Base-by-base conservation (phyloP, 257 asterid species). In the Catharanthus roseus region DNA sequence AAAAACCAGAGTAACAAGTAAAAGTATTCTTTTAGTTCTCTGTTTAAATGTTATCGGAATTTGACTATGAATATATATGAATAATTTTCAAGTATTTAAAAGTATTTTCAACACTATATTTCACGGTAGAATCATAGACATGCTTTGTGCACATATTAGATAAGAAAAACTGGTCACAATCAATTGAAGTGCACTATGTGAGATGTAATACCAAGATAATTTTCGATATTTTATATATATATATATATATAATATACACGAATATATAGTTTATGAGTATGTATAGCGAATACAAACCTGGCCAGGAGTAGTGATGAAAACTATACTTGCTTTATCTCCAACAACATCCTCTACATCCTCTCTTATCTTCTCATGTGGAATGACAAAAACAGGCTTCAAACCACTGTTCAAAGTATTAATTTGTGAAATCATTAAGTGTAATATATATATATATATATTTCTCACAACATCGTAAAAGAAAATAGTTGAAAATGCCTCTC, bases 261-360 rank as follows among this genome's bases (percentile, higher is more conserved):
- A n/a, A n/a, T n/a, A n/a, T 23, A 29, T 12, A 7, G 26, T 28
- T 6, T 16, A 54, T 34, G 62, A 41, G n/a, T n/a, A n/a, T n/a
- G n/a, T n/a, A n/a, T n/a, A n/a, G n/a, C n/a, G n/a, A 72, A 71
- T 57, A 28, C 76, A 38, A 70, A 91, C 96, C 97, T 92, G 96
- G 21, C 97, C 96, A 9, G 96, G 96, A 1, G 96, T 89, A 72
- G 96, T 92, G 45, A 92, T 88, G 86, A 92, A 89, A 77, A 92
- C 84, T 47, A 89, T 88, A 71, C 88, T 80, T 74, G 96, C 87
- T 80, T 84, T 92, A 8, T 84, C 86, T 62, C 96, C 92, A 47
- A 85, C 90, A 19, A 83, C 80, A 6, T 88, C 84, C 79, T 88
- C 90, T 4, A 89, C 89, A 49, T 84, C 78, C 75, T 84, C 96